These are phyloP conservation scores for Dendrobium nobile DNA, from an alignment of 106 monocot species.

Conservation along the genomic window DNA sequence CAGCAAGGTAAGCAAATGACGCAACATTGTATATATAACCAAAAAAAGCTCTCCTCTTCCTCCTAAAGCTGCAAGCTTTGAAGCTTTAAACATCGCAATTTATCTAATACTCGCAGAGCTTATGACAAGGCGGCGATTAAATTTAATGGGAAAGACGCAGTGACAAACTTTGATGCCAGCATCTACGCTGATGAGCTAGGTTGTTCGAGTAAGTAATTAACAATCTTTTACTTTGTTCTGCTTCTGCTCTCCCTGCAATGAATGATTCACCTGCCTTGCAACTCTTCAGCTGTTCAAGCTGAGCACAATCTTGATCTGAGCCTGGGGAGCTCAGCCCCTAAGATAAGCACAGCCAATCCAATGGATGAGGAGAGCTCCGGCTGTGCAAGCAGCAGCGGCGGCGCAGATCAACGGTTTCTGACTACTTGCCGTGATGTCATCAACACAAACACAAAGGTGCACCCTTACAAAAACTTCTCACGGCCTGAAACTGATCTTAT, in stretches of 20 bases:
- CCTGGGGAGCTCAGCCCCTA: conserved; percentile 45
- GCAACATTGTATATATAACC: not conserved
- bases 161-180: conserved; percentile 68
- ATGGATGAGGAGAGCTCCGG: conserved; percentile 25
- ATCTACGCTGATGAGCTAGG: conserved; percentile 42
- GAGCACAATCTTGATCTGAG: conserved; percentile 67
- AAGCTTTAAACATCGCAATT: not conserved
- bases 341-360: conserved; percentile 10
- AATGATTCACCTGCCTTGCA: not conserved
- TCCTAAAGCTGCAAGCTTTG: not conserved
- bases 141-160: conserved; percentile 63
- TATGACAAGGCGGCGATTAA: conserved; percentile 84
- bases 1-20: conserved; percentile 13
- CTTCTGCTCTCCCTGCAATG: not conserved
- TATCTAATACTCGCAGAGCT: conserved; percentile 31
- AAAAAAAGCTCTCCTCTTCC: not conserved
- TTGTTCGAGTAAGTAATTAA: conserved; percentile 10
- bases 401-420: conserved; percentile 21
- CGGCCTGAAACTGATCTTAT: not conserved
- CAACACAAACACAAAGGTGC: not conserved
- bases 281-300: conserved; percentile 8
- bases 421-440: conserved; percentile 12
- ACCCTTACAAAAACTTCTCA: not conserved
- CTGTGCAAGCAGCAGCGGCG: not conserved
- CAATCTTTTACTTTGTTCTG: not conserved